Evolutionary conservation across 371 early-diverging fungal species (phyloP).

Genomic region (Synchytrium microbalum): DNA sequence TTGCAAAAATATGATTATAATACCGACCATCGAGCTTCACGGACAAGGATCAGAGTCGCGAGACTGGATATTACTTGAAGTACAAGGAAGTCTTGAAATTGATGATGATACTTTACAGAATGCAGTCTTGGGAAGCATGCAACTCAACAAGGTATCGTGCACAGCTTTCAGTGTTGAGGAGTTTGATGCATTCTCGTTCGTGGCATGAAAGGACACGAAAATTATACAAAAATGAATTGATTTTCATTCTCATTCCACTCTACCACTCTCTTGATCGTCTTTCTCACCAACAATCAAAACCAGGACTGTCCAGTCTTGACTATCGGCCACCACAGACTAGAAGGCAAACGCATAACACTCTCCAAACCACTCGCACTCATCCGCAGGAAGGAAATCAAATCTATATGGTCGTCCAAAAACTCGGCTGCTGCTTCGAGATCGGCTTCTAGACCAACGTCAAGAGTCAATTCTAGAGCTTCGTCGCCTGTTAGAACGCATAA

Average conservation of each 20-base stretch:
- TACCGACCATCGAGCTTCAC: background rate
- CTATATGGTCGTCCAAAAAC: background rate
- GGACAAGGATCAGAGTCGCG: background rate
- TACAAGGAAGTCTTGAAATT: constrained; percentile 44
- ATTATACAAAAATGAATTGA: too few relatives aligned
- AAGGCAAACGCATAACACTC: constrained; percentile 36
- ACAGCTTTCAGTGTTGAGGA: too few relatives aligned
- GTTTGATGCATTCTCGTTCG: too few relatives aligned
- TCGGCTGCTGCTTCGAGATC: background rate
- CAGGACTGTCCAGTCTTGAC: constrained; percentile 38
- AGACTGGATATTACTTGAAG: constrained; percentile 35
- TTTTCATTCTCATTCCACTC: too few relatives aligned
- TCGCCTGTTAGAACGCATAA: background rate
- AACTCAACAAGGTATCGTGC: background rate
- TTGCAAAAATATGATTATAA: background rate
- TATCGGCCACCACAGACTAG: constrained; percentile 43
- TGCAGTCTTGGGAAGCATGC: background rate
- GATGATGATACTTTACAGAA: constrained; percentile 8
- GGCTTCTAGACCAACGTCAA: background rate
- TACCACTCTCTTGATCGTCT: too few relatives aligned
- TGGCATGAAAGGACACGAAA: too few relatives aligned
- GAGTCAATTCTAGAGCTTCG: too few relatives aligned
- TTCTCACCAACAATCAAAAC: too few relatives aligned
- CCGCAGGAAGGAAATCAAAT: constrained; percentile 15
- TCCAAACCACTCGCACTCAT: constrained; percentile 47